Evolutionary conservation across 768 basidiomycete genomes (phyloP).

Genomic region (Leccinum aurantiacum): DNA sequence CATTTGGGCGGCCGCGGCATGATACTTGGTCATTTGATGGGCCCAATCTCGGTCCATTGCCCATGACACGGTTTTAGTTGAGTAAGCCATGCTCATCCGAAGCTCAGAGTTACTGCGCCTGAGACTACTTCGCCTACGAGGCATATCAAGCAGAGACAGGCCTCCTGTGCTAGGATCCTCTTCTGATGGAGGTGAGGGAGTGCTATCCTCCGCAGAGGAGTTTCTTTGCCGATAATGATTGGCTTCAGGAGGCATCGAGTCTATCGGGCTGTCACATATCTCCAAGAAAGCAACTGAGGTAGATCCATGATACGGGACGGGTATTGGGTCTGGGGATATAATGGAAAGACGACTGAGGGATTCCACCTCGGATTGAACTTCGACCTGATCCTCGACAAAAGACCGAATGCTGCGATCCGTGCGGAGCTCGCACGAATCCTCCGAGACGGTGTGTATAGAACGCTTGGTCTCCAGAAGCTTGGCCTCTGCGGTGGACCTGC

Average conservation of each 20-base stretch:
- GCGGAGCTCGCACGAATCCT: conserved; percentile 27
- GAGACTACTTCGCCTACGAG: conserved; percentile 61
- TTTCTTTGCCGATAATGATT: conserved; percentile 17
- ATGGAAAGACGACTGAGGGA: conserved; percentile 29
- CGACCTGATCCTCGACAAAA: conserved; percentile 16
- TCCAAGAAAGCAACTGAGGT: conserved; percentile 31
- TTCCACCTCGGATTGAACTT: conserved; percentile 26
- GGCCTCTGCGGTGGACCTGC: conserved; percentile 15
- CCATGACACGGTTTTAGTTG: conserved; percentile 72
- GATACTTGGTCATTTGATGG: conserved; percentile 52
- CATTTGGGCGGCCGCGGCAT: conserved; percentile 39
- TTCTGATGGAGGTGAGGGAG: conserved; percentile 33
- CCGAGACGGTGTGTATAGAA: conserved; percentile 30
- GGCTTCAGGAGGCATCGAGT: conserved; percentile 13
- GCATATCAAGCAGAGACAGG: conserved; percentile 33
- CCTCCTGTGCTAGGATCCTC: conserved; percentile 34
- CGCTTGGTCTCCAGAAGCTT: conserved; percentile 24
- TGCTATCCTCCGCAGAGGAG: conserved; percentile 19
- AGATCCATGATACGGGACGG: conserved; percentile 45
- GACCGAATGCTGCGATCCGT: conserved; percentile 17
- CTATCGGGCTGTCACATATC: conserved; percentile 36
- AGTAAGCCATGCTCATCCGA: conserved; percentile 47
- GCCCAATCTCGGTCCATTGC: conserved; percentile 66
- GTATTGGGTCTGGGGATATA: conserved; percentile 43
- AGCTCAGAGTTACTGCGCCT: conserved; percentile 52